Conservation (phyloP, 495 filamentous ascomycete species). For the Pseudevernia furfuracea region DNA sequence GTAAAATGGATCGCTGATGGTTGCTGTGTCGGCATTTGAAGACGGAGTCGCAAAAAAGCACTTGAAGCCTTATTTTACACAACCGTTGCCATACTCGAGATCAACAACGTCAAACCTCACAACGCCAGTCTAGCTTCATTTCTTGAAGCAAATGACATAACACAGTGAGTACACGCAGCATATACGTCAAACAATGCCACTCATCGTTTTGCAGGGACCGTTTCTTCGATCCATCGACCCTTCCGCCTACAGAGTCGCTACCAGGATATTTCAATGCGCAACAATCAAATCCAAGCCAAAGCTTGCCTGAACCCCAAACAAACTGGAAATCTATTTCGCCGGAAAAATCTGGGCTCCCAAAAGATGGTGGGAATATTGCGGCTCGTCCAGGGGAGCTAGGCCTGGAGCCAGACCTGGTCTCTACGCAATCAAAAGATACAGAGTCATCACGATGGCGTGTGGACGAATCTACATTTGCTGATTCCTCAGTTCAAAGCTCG, state of each 20-base stretch:
- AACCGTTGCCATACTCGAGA: constrained; percentile 40
- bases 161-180: constrained; percentile 54
- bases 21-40: constrained; percentile 33
- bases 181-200: constrained; percentile 29
- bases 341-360: neutral
- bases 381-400: neutral
- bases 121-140: constrained; percentile 54
- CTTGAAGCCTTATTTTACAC: constrained; percentile 67
- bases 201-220: constrained; percentile 48
- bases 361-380: neutral
- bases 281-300: constrained; percentile 6
- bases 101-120: constrained; percentile 35
- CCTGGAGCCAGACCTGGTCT: neutral
- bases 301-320: neutral
- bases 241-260: constrained; percentile 43
- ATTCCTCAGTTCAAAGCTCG: neutral
- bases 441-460: constrained; percentile 3
- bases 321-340: neutral
- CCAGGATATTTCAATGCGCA: constrained; percentile 8
- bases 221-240: constrained; percentile 60
- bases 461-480: neutral
- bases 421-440: neutral
- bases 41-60: constrained; percentile 71
- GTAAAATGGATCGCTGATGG: constrained; percentile 12
- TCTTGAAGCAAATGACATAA: constrained; percentile 65